These are phyloP conservation scores for Ramichloridium luteum DNA, from an alignment of 2,329 filamentous ascomycete species.

Conservation along the genomic window DNA sequence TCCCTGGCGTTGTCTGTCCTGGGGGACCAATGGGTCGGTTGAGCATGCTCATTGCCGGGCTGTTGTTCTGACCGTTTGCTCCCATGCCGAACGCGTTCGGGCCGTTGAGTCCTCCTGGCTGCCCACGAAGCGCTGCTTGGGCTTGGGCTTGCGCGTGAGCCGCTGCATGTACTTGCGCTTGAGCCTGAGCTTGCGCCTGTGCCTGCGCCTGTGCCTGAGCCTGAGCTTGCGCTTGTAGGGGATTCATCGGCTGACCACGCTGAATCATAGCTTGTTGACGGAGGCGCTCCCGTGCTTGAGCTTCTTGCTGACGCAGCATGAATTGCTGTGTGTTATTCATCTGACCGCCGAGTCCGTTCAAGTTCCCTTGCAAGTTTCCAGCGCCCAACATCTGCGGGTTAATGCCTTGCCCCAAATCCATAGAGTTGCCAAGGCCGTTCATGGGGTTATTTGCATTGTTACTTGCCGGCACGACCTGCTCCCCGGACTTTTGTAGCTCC, in stretches of 20 bases:
- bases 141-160: too few relatives aligned
- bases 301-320: constrained; percentile 23
- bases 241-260: too few relatives aligned
- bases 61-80: constrained; percentile 18
- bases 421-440: constrained; percentile 21
- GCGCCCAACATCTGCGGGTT: constrained; percentile 28
- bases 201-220: constrained; percentile 33
- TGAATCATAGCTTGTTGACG: constrained; percentile 24
- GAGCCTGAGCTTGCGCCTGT: constrained; percentile 31
- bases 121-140: constrained; percentile 34
- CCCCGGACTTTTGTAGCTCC: constrained; percentile 48
- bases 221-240: too few relatives aligned
- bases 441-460: constrained; percentile 32
- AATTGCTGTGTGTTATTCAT: constrained; percentile 25
- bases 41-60: constrained; percentile 38
- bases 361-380: constrained; percentile 11
- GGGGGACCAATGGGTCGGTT: constrained; percentile 36
- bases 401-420: constrained; percentile 18
- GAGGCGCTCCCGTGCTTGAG: constrained; percentile 32
- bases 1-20: constrained; percentile 26
- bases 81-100: constrained; percentile 27
- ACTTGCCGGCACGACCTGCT: constrained; percentile 52
- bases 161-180: too few relatives aligned
- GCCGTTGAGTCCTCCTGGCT: constrained; percentile 35
- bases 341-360: constrained; percentile 12